Base-by-base conservation (phyloP, 805 yeast species). In the Yamadazyma insecticola region DNA sequence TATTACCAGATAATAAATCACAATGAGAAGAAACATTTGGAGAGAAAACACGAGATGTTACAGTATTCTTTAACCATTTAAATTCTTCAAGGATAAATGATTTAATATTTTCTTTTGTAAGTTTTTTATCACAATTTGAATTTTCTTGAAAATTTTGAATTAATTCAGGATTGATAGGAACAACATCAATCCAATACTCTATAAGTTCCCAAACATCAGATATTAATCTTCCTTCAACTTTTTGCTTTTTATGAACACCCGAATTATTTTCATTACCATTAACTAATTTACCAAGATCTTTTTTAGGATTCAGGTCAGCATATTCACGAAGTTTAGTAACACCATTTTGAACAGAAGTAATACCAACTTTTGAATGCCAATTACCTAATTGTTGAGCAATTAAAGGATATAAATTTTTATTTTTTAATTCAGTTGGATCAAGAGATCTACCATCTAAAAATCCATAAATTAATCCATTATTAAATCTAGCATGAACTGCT, bases 401-500 rank as follows among this genome's bases (percentile, higher is more conserved):
- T 14, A 72, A 64, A 1, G 74, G 76, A 53, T 66, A 78, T 10
- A 81, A 39, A 10, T 47, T 41, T 4, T 63, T 63, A 26, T 65
- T 44, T 18, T 71, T 57, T 35, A 82, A 57, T 43, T 82, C 85
- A 10, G 60, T 55, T 6, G 78, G 72, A 4, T 68, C 61, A 21
- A 80, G 58, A 0, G 89, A 70, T 17, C 79, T 50, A 7, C 92
- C 92, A 1, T 74, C 71, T 7, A 80, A 61, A 45, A 62, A 82
- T 5, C 85, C 88, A 47, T 82, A 82, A 9, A 82, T 72, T 25
- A 82, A 63, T 1, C 92, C 92, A 51, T 82, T 82, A 20, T 75
- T 72, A 44, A 83, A 80, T 30, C 83, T 57, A 4, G 84, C 81
- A 48, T 73, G 74, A 16, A 82, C 68, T 1, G 78, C 68, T 1